phyloP scores from a whole-genome alignment of 2,329 filamentous ascomycete genomes.

The Berkeleyomyces basicola region DNA sequence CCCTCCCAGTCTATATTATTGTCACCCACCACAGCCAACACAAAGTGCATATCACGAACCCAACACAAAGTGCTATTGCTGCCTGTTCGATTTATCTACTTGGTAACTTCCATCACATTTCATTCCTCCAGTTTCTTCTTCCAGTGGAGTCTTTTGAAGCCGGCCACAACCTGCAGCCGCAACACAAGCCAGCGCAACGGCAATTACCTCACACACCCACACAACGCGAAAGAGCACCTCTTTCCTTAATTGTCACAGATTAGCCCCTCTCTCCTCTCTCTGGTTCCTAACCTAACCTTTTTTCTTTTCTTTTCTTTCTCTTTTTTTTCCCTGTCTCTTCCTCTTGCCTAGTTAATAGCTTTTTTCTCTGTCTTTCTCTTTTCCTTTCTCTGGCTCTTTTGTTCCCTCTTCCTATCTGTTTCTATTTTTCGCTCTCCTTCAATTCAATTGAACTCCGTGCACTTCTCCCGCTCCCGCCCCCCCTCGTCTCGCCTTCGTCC shows the following conservation, averaged over 20 bases:
- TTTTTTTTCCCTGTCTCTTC: constrained; percentile 8
- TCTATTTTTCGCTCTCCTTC: neutral
- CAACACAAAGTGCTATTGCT: neutral
- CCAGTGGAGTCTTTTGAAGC: neutral
- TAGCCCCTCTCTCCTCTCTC: neutral
- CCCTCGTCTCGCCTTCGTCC: neutral
- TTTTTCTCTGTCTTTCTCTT: neutral
- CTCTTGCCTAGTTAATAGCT: neutral
- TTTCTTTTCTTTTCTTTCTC: constrained; percentile 3
- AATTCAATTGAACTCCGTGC: neutral
- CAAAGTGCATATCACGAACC: neutral
- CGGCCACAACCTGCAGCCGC: neutral
- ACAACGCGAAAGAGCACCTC: constrained; percentile 3
- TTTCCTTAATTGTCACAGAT: constrained; percentile 11
- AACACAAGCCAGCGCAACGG: neutral
- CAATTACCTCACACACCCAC: constrained; percentile 2
- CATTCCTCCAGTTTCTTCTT: neutral
- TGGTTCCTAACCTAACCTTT: neutral
- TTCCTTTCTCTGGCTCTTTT: neutral
- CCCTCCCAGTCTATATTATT: neutral
- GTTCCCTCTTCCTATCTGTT: neutral
- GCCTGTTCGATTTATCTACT: neutral
- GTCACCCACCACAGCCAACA: neutral
- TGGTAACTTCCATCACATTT: neutral
- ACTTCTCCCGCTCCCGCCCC: neutral